Evolutionary conservation across 169 alveolate species (phyloP), one percentile per base, ranked within the genome.

Genomic region (Cryptosporidium meleagridis): DNA sequence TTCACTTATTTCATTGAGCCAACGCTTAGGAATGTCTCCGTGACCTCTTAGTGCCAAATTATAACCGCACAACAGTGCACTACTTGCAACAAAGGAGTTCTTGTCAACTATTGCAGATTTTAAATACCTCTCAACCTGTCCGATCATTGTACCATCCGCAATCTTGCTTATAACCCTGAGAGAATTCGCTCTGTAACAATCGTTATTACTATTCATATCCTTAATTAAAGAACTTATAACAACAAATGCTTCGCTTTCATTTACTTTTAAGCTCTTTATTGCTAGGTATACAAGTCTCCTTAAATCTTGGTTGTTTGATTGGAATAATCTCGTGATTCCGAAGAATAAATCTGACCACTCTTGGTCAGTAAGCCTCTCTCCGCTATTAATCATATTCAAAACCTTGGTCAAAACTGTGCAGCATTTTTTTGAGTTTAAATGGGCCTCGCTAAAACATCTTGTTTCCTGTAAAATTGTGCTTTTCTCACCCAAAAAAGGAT

Each of bases 181-280:
- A 51, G 99, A 98, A 86, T 96, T 96, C 14, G 99, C 99, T 85
- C 98, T 94, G 91, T 95, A 97, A 85, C 97, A 94, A 84, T 95
- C 97, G 87, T 97, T 97, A 52, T 95, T 96, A 62, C 98, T 94
- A 73, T 95, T 96, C 94, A 97, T 95, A 92, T 97, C 99, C 85
- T 97, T 97, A 33, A 98, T 97, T 62, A 98, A 93, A 18, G 98
- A 97, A 62, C 98, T 95, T 53, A 98, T 97, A 62, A 97, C 98
- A 52, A 98, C 97, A 94, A 98, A 98, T 80, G 92, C 95, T 85
- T 96, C 98, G 55, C 97, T 92, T 41, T 97, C 99, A 31, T 93
- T 93, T 21, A 97, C 99, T 3, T 94, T 96, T 33, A 98, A 91
- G 44, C 95, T 95, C 92, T 97, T 97, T 85, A 98, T 95, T 84